phyloP scores from a whole-genome alignment of 2,329 filamentous ascomycete genomes.

The Canariomyces notabilis region DNA sequence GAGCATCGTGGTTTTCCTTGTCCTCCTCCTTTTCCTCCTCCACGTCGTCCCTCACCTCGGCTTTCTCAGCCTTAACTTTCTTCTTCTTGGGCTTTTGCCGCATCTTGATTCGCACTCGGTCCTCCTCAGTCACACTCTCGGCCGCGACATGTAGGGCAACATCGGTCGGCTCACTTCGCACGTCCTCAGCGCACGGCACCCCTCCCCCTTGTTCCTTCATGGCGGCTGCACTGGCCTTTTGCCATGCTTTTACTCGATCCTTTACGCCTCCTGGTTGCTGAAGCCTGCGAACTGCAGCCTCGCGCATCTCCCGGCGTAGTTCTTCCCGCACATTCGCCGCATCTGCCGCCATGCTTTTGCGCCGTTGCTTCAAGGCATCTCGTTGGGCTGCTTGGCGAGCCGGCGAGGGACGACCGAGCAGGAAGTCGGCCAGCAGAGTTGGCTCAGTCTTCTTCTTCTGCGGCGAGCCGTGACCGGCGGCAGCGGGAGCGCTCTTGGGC shows the following conservation, averaged over 20 bases:
- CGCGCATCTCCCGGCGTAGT: slow-evolving; percentile 51
- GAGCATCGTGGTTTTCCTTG: slow-evolving; percentile 22
- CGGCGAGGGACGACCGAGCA: slow-evolving; percentile 52
- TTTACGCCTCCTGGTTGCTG: slow-evolving; percentile 64
- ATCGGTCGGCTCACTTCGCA: slow-evolving; percentile 55
- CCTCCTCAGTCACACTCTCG: slow-evolving; percentile 56
- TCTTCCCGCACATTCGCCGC: slow-evolving; percentile 49
- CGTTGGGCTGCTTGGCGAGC: slow-evolving; percentile 45
- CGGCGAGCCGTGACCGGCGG: slow-evolving; percentile 26
- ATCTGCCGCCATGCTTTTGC: slow-evolving; percentile 50
- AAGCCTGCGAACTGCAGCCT: slow-evolving; percentile 53
- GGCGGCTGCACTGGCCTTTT: slow-evolving; percentile 67
- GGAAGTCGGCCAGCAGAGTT: slow-evolving; percentile 52
- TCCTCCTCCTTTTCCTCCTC: slow-evolving; percentile 14
- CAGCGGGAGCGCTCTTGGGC: slow-evolving; percentile 41
- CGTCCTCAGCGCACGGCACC: slow-evolving; percentile 44
- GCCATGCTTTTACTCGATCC: slow-evolving; percentile 79
- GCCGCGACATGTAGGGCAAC: slow-evolving; percentile 57
- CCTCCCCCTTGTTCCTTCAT: slow-evolving; percentile 37
- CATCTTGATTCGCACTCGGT: slow-evolving; percentile 53
- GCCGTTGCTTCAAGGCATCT: slow-evolving; percentile 37
- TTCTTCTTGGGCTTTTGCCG: slow-evolving; percentile 40
- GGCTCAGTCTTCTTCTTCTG: slow-evolving; percentile 41
- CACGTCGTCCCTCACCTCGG: slow-evolving; percentile 23
- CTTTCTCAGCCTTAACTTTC: slow-evolving; percentile 30